Conservation (phyloP, 768 basidiomycete species). For the Tricholoma bakamatsutake region DNA sequence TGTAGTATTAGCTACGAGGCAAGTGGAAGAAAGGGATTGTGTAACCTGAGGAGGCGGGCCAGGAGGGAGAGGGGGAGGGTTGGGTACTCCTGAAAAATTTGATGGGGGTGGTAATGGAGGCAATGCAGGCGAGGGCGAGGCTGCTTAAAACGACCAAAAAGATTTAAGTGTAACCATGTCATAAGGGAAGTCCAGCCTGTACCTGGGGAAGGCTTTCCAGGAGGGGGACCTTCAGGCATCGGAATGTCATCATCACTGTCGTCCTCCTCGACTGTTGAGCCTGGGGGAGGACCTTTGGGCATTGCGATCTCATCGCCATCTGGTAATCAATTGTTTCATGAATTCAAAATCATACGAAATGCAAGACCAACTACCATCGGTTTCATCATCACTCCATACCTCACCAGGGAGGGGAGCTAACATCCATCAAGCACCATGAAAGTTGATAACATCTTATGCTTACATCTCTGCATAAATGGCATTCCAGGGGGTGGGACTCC, state of each 20-base stretch:
- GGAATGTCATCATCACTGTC: constrained; percentile 80
- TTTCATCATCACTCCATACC: constrained; percentile 57
- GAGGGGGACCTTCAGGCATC: constrained; percentile 83
- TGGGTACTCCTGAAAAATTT: constrained; percentile 9
- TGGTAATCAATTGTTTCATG: constrained; percentile 8
- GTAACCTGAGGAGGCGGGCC: constrained; percentile 15
- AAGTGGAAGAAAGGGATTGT: background rate
- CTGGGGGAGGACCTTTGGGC: constrained; percentile 52
- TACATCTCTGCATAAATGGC: constrained; percentile 89
- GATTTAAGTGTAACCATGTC: background rate
- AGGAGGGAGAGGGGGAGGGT: constrained; percentile 13
- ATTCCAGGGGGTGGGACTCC: constrained; percentile 94
- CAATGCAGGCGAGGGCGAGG: constrained; percentile 5
- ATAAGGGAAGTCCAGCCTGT: background rate
- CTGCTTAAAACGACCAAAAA: background rate
- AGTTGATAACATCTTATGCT: constrained; percentile 23
- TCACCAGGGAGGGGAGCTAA: constrained; percentile 60
- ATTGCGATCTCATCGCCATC: constrained; percentile 60
- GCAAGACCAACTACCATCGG: constrained; percentile 30
- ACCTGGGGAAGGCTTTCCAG: constrained; percentile 25
- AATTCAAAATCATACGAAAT: constrained; percentile 2
- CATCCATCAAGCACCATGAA: background rate
- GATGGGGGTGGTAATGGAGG: constrained; percentile 6
- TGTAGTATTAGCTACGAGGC: background rate
- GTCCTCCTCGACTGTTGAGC: constrained; percentile 43